These are phyloP conservation scores for Diaporthe eres DNA, from an alignment of 2,329 filamentous ascomycete species.

Conservation along the genomic window DNA sequence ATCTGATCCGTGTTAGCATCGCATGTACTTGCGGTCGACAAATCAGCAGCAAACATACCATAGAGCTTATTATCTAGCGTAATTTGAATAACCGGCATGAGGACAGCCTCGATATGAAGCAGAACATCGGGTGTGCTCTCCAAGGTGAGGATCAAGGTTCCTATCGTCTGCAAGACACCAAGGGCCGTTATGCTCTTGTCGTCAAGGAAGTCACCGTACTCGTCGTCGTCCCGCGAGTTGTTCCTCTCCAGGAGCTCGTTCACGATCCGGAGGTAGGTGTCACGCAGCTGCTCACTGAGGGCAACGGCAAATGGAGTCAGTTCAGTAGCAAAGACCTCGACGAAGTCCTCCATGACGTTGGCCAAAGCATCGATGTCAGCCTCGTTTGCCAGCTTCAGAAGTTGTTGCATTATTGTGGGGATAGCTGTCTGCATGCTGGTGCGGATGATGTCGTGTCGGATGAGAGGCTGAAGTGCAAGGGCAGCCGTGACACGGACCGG, in stretches of 20 bases:
- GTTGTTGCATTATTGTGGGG: slow-evolving; percentile 98
- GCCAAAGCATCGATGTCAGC: slow-evolving; percentile 97
- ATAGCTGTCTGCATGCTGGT: slow-evolving; percentile 98
- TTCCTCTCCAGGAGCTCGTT: slow-evolving; percentile 92
- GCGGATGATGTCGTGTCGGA: slow-evolving; percentile 94
- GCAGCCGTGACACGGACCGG: slow-evolving; percentile 96
- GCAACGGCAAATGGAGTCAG: slow-evolving; percentile 97
- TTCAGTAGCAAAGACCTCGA: slow-evolving; percentile 97
- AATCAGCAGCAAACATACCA: slow-evolving; percentile 62
- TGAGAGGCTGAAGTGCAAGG: slow-evolving; percentile 93
- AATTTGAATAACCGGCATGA: slow-evolving; percentile 97
- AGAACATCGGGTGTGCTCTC: slow-evolving; percentile 98
- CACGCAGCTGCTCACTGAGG: slow-evolving; percentile 92
- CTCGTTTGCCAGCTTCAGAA: slow-evolving; percentile 96
- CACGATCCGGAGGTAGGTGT: slow-evolving; percentile 96
- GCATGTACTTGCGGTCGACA: neutral
- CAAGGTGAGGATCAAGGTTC: slow-evolving; percentile 94
- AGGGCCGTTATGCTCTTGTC: slow-evolving; percentile 99
- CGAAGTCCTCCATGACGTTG: slow-evolving; percentile 99
- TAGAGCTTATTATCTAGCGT: slow-evolving; percentile 98
- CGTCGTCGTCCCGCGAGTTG: slow-evolving; percentile 80
- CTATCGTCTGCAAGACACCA: slow-evolving; percentile 96
- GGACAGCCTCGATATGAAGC: slow-evolving; percentile 91
- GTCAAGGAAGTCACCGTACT: slow-evolving; percentile 91
- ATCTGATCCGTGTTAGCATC: slow-evolving; percentile 63